Percentiles rank a stretch among this genome's conserved stretches.
Evolutionary conservation across 768 basidiomycete species (phyloP).

Genomic region (Panellus pusillus): DNA sequence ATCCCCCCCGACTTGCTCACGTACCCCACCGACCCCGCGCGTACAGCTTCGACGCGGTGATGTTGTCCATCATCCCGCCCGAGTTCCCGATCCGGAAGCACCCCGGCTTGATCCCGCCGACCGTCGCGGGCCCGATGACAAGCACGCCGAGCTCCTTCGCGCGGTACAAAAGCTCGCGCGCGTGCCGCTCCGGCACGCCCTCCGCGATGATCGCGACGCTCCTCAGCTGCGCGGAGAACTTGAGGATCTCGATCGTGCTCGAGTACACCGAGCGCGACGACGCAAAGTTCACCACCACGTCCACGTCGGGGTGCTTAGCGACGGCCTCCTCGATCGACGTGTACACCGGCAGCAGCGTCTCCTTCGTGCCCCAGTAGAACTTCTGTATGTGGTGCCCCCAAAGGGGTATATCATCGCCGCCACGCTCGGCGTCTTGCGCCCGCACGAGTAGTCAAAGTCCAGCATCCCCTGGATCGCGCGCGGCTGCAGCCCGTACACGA

Average conservation of each 20-base stretch:
- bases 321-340: slow-evolving; percentile 88
- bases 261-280: slow-evolving; percentile 92
- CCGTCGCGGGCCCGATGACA: slow-evolving; percentile 94
- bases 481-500: slow-evolving; percentile 98
- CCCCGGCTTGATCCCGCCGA: slow-evolving; percentile 99
- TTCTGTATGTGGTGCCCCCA: slow-evolving; percentile 99
- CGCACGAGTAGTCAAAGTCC: slow-evolving; percentile 99
- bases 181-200: slow-evolving; percentile 98
- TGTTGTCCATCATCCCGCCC: slow-evolving; percentile 99
- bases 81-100: slow-evolving; percentile 99
- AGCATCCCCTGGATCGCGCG: slow-evolving; percentile 97
- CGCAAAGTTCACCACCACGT: slow-evolving; percentile 98
- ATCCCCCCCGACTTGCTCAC: slow-evolving; percentile 99
- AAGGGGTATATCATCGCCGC: slow-evolving; percentile 99
- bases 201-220: slow-evolving; percentile 93
- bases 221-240: slow-evolving; percentile 48
- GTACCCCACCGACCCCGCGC: slow-evolving; percentile 95
- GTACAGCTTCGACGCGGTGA: slow-evolving; percentile 98
- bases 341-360: slow-evolving; percentile 97
- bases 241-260: slow-evolving; percentile 89
- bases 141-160: slow-evolving; percentile 84
- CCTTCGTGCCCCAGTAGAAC: slow-evolving; percentile 99
- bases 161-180: slow-evolving; percentile 90
- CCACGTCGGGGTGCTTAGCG: slow-evolving; percentile 93
- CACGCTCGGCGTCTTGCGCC: slow-evolving; percentile 85